Percentiles rank a stretch among this genome's conserved stretches.
Conservation (phyloP, 177 flowering plant genomes). For the Tripterygium wilfordii region DNA sequence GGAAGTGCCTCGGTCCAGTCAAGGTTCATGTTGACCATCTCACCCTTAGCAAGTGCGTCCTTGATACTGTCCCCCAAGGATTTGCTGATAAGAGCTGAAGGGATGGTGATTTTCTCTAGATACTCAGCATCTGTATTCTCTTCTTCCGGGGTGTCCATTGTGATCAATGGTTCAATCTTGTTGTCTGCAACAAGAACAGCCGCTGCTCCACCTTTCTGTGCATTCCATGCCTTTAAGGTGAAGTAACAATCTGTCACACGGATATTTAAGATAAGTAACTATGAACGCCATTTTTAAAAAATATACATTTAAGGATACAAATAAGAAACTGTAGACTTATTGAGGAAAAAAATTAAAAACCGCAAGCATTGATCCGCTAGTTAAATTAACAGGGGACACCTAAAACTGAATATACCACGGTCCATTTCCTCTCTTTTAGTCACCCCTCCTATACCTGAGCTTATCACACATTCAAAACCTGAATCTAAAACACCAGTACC, state of each 20-base stretch:
- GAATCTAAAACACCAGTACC: no score
- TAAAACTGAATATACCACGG: no score
- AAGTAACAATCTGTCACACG: slow-evolving; percentile 67
- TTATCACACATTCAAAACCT: no score
- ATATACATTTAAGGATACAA: no score
- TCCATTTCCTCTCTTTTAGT: no score
- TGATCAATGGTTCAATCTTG: slow-evolving; percentile 71
- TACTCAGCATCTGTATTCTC: slow-evolving; percentile 48
- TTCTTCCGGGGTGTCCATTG: slow-evolving; percentile 94
- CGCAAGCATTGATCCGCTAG: no score
- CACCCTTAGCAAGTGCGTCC: slow-evolving; percentile 48
- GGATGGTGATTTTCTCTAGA: slow-evolving; percentile 69
- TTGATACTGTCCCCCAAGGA: slow-evolving; percentile 64
- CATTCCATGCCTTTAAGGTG: slow-evolving; percentile 89
- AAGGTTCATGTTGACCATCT: slow-evolving; percentile 62
- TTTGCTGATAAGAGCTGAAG: slow-evolving; percentile 76
- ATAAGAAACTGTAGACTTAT: no score
- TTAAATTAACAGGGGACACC: no score
- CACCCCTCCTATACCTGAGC: no score
- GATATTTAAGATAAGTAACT: no score
- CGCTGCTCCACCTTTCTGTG: slow-evolving; percentile 81
- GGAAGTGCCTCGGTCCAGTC: slow-evolving; percentile 91
- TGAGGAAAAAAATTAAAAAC: no score
- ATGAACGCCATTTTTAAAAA: no score
- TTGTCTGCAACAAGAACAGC: slow-evolving; percentile 83